Evolutionary conservation across 768 basidiomycete species (phyloP).

Genomic region (Boletus barrowsii): DNA sequence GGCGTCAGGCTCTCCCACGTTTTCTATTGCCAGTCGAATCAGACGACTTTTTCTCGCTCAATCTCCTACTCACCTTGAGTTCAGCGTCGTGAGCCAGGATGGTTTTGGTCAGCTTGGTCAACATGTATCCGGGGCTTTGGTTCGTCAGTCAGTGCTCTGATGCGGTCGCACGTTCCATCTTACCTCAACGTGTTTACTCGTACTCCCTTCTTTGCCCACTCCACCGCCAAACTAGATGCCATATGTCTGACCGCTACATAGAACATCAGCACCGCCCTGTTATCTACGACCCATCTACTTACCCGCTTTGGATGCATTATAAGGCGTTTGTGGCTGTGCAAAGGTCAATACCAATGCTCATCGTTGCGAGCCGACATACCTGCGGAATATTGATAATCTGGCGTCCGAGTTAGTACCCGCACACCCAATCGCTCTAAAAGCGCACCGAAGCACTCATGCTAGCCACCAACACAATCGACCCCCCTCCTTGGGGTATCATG

Average conservation of each 20-base stretch:
- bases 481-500: constrained; percentile 81
- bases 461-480: constrained; percentile 81
- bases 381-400: constrained; percentile 90
- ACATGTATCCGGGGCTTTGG: constrained; percentile 87
- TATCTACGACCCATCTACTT: constrained; percentile 15
- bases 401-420: constrained; percentile 9
- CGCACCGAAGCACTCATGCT: constrained; percentile 89
- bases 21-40: constrained; percentile 42
- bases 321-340: constrained; percentile 80
- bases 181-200: constrained; percentile 82
- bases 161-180: constrained; percentile 3
- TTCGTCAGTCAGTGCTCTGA: not conserved
- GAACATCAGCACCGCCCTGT: constrained; percentile 3
- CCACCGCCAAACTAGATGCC: constrained; percentile 88
- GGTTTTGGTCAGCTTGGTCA: constrained; percentile 83
- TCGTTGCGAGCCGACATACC: constrained; percentile 33
- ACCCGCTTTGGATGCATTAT: constrained; percentile 95
- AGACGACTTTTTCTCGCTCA: not conserved
- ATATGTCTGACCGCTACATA: constrained; percentile 83
- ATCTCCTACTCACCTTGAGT: constrained; percentile 54
- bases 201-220: constrained; percentile 90
- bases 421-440: constrained; percentile 2
- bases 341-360: not conserved
- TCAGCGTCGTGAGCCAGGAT: constrained; percentile 74
- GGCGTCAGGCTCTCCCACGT: constrained; percentile 85